These are phyloP conservation scores for Lithospermum erythrorhizon DNA, from an alignment of 257 asterid species.

Conservation along the genomic window DNA sequence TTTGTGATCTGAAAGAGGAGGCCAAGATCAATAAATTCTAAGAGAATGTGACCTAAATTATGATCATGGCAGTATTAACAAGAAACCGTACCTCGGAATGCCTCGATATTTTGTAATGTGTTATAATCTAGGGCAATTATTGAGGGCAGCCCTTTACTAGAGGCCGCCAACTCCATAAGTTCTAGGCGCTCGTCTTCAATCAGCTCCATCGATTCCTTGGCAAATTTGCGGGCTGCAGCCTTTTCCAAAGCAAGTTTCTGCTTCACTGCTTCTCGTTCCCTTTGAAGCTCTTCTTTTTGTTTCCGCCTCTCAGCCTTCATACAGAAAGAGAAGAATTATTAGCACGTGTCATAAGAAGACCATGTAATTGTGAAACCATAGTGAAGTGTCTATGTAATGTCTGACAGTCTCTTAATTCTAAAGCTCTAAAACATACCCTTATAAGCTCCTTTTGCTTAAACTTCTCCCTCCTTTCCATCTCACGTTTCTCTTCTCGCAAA, in stretches of 20 bases:
- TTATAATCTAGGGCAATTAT: conserved; percentile 77
- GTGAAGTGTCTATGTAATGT: background rate
- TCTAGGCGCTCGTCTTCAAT: conserved; percentile 99
- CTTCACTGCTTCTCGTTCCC: conserved; percentile 72
- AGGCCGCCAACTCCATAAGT: conserved; percentile 92
- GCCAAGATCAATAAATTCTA: too few species aligned
- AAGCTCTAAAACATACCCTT: conserved; percentile 31
- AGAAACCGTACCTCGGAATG: conserved; percentile 59
- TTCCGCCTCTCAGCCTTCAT: conserved; percentile 80
- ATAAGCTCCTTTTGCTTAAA: conserved; percentile 81
- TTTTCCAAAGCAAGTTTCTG: conserved; percentile 88
- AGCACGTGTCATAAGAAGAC: background rate
- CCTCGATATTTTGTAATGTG: conserved; percentile 74
- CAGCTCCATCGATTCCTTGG: conserved; percentile 89
- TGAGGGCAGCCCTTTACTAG: conserved; percentile 77
- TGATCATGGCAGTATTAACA: conserved; percentile 3
- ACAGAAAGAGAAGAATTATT: conserved; percentile 7
- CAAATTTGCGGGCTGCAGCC: conserved; percentile 87
- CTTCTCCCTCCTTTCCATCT: conserved; percentile 89
- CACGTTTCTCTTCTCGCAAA: conserved; percentile 97
- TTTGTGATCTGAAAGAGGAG: too few species aligned
- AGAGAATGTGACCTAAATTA: too few species aligned
- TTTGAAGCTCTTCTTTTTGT: conserved; percentile 83
- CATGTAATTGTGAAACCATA: background rate
- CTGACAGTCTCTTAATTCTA: background rate